Percentiles rank a stretch among this genome's conserved stretches.
Conservation (phyloP, 306 rosid genomes). For the Citrullus colocynthis region DNA sequence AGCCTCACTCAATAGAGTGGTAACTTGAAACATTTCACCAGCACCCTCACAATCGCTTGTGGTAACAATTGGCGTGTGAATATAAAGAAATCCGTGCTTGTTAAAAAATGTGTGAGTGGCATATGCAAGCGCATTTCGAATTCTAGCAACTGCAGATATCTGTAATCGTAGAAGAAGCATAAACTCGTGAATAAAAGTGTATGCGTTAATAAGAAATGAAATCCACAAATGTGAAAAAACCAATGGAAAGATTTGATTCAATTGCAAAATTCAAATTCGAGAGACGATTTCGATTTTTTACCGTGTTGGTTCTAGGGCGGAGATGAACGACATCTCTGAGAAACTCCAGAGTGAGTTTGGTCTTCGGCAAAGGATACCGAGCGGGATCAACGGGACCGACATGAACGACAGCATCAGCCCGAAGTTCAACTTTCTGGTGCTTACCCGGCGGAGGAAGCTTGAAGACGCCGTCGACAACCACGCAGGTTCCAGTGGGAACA, state of each 20-base stretch:
- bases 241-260: neutral
- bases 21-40: slow-evolving; percentile 99
- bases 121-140: slow-evolving; percentile 74
- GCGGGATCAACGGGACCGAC: slow-evolving; percentile 83
- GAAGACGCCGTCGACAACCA: slow-evolving; percentile 57
- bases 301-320: slow-evolving; percentile 86
- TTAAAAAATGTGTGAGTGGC: slow-evolving; percentile 81
- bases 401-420: slow-evolving; percentile 58
- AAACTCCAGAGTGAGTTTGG: slow-evolving; percentile 60
- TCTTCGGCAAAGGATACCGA: slow-evolving; percentile 77
- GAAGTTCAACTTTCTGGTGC: slow-evolving; percentile 79
- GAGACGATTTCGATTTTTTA: neutral
- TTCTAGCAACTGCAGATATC: slow-evolving; percentile 86
- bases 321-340: slow-evolving; percentile 76
- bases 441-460: slow-evolving; percentile 73
- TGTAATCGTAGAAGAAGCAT: slow-evolving; percentile 13
- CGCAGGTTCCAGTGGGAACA: slow-evolving; percentile 73
- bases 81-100: slow-evolving; percentile 64
- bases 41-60: slow-evolving; percentile 99
- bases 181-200: neutral
- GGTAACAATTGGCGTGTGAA: slow-evolving; percentile 88
- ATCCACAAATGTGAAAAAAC: neutral
- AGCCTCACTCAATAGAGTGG: slow-evolving; percentile 69
- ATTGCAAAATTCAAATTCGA: no score
- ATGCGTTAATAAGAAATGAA: neutral